Evolutionary conservation across 2,329 filamentous ascomycete genomes (phyloP), one percentile per base, ranked within the genome.

Genomic region (Aspergillus hortae): DNA sequence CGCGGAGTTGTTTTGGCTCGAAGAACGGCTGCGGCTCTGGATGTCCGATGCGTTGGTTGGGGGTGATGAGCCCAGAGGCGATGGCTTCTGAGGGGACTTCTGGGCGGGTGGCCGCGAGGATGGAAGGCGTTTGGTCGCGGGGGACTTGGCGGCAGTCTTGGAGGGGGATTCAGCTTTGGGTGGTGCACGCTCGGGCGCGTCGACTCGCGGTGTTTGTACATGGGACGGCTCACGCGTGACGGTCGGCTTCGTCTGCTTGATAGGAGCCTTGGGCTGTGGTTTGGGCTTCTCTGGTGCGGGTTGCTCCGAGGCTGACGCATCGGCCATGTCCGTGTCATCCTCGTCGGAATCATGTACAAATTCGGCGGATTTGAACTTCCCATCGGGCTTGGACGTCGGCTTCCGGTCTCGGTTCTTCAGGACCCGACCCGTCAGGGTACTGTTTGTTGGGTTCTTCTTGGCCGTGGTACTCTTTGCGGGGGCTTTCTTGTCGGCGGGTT

Each of bases 21-120:
- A 72, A 43, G 72, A 71, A 38, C 69, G 68, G 46, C 57, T 67
- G 56, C 71, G 70, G 61, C 77, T 71, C 55, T 80, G 73, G 50
- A 80, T 71, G 61, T 85, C 81, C 17, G 82, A 84, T 25, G 80
- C 79, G 63, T 83, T 84, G 54, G 82, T 77, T 5, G 82, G 82
- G 19, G 81, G 81, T 2, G 83, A 84, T 6, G 80, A 81, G 9
- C 80, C 82, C 10, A 85, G 76, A 11, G 82, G 82, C 14, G 83
- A 85, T 2, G 82, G 82, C 48, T 85, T 85, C 61, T 78, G 80
- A 1, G 83, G 81, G 40, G 80, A 82, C 54, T 56, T 61, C 27
- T 55, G 55, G 23, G 74, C 83, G 19, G 70, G 73, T 46, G 60
- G 66, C 56, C 63, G 73, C 51, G 66, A 74, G 67, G 65, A 60